Evolutionary conservation across 441 rosid genomes (phyloP), one percentile per base, ranked within the genome.

Genomic region (Macaranga tanarius): DNA sequence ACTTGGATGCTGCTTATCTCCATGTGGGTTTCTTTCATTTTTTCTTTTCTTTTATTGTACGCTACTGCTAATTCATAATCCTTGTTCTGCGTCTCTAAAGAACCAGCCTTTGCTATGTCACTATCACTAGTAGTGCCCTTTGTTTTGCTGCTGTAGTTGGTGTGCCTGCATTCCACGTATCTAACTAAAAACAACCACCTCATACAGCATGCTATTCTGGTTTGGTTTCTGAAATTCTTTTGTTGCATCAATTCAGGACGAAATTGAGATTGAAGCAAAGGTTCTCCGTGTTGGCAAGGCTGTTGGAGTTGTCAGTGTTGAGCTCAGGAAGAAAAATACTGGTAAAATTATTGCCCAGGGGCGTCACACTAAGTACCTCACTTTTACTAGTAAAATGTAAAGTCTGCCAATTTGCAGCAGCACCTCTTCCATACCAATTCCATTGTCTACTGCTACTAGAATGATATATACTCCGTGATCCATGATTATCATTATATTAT

Each of bases 311-410:
- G 85, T 73, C 19, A 90, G 86, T 42, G 92, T 92, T 44, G 97
- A 94, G 76, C 52, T 90, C 22, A 86, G 92, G 86, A 92, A 92
- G 88, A 94, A 92, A 77, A 77, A 75, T 54, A 86, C 71, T 57
- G 97, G 97, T 54, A 92, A 89, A 82, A 72, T 90, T 48, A 82
- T 90, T 9, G 99, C 99, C 68, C 97, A 86, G 81, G 96, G 94
- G 7, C 98, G 96, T 28, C 98, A 94, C 72, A 92, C 98, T 23
- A 92, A 90, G 83, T 94, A 89, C 78, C 87, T 92, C 64, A 63
- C 82, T 45, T 38, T 82, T 25, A 19, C 83, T 71, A 81, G 87
- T 72, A 91, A 86, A 81, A 52, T 90, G 79, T 93, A 83, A 84
- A 73, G 20, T 42, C 25, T 16, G 12, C 11, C 47, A 38, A 48